Base-by-base conservation (phyloP, 2,329 filamentous ascomycete species). In the Penicillium sp. region DNA sequence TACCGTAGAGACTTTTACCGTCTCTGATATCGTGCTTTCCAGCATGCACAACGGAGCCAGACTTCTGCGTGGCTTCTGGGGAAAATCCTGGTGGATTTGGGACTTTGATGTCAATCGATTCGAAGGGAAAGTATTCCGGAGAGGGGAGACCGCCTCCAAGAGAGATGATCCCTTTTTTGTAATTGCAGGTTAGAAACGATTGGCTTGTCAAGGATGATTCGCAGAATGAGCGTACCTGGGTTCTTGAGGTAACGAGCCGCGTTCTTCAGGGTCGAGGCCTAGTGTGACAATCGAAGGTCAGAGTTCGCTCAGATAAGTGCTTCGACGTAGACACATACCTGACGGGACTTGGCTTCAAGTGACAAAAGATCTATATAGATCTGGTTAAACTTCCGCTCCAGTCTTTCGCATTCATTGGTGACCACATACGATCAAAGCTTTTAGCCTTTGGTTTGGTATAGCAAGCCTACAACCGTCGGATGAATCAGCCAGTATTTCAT, bases 121-220 rank as follows among this genome's bases (percentile, higher is more conserved):
- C 83, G 61, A 97, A 84, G n/a, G 93, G 93, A 63, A 98, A 98
- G 70, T 94, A 88, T 66, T 91, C 84, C 51, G 87, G 81, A 11
- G 88, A 90, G 4, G 93, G 93, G 18, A 98, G 75, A 3, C 93
- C 93, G 44, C 93, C 93, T 47, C 93, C 93, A 1, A 98, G 83
- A 1, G 90, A 95, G 64, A 98, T 93, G 50, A 96, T 72, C 12
- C 86, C 72, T 69, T 35, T 9, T 18, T 18, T 18, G 18, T 18
- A 36, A 4, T 11, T 11, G 7, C 11, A 13, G 4, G 25, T 43
- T 5, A 43, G 41, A 9, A 12, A 18, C 11, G 9, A 12, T 6
- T 5, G 12, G 13, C 18, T 28, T 12, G 4, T 24, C 24, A 3
- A 28, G 8, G 9, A 11, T 6, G 5, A 26, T 4, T 25, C 27